A percentile compares a stretch with the other conserved stretches of the same genome.
phyloP scores from a whole-genome alignment of 2,329 filamentous ascomycete species.

The Cordyceps cateniannulata region DNA sequence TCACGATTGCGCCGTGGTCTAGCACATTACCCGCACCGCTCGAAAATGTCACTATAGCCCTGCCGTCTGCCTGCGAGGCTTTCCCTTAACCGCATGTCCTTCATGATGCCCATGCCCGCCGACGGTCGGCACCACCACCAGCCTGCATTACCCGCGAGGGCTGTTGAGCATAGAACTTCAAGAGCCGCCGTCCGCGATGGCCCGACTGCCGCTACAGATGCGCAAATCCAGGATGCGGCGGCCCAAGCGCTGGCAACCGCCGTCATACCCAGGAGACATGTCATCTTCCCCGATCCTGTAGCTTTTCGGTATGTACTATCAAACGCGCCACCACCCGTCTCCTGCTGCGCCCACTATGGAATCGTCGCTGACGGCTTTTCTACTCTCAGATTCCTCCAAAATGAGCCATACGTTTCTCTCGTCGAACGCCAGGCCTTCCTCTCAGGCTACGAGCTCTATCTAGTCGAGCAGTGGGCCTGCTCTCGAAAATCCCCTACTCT shows the following conservation, averaged over 20 bases:
- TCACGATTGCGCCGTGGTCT: background rate
- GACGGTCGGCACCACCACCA: constrained; percentile 24
- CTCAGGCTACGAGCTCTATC: constrained; percentile 82
- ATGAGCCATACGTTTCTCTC: constrained; percentile 70
- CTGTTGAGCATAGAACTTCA: constrained; percentile 18
- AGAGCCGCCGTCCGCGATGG: constrained; percentile 20
- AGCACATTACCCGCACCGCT: background rate
- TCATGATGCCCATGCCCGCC: constrained; percentile 28
- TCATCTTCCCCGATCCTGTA: constrained; percentile 54
- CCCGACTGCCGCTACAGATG: constrained; percentile 15
- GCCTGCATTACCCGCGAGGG: constrained; percentile 16
- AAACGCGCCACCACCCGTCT: background rate
- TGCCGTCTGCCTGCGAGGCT: constrained; percentile 18
- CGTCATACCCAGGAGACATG: constrained; percentile 33
- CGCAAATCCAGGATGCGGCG: constrained; percentile 16
- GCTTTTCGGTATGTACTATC: constrained; percentile 41
- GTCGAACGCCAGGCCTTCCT: constrained; percentile 66
- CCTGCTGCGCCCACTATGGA: too few relatives aligned
- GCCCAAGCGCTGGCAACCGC: constrained; percentile 16
- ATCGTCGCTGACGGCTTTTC: background rate
- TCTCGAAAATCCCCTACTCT: constrained; percentile 86
- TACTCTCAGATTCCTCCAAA: constrained; percentile 64
- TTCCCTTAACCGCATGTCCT: constrained; percentile 32
- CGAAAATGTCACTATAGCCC: constrained; percentile 8
- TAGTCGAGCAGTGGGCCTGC: constrained; percentile 97